Evolutionary conservation across 805 yeast species (phyloP).

Genomic region (Peterozyma xylosa): DNA sequence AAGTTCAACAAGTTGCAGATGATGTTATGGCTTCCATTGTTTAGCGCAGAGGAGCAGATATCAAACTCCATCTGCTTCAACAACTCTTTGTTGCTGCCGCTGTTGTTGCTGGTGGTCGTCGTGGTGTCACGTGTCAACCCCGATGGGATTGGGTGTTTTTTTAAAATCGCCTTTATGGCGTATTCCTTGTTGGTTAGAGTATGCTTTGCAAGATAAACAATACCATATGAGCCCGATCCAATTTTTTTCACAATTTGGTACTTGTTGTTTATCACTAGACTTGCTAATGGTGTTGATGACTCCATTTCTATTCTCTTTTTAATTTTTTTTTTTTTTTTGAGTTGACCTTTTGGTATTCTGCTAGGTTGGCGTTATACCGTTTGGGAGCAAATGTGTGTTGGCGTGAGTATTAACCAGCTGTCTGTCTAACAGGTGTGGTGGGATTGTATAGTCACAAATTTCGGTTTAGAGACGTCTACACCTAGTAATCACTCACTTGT

Average conservation of each 20-base stretch:
- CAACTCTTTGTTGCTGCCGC: background rate
- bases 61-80: background rate
- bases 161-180: slow-evolving; percentile 69
- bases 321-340: too few relatives aligned
- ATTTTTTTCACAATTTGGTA: slow-evolving; percentile 41
- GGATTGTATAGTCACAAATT: too few relatives aligned
- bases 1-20: slow-evolving; percentile 24
- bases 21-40: slow-evolving; percentile 10
- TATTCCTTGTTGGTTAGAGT: slow-evolving; percentile 36
- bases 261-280: slow-evolving; percentile 24
- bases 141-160: slow-evolving; percentile 31
- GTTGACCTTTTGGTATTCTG: too few relatives aligned
- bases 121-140: slow-evolving; percentile 7
- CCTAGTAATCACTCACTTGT: too few relatives aligned
- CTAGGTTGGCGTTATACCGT: too few relatives aligned
- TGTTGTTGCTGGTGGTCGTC: slow-evolving; percentile 18
- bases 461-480: too few relatives aligned
- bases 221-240: slow-evolving; percentile 85
- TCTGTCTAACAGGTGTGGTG: too few relatives aligned
- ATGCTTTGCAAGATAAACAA: slow-evolving; percentile 66
- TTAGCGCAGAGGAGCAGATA: background rate
- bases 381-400: too few relatives aligned
- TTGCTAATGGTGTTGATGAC: slow-evolving; percentile 9
- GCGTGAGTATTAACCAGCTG: too few relatives aligned
- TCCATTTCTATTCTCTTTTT: too few relatives aligned